Conservation (phyloP, 1,139 yeast genomes). For the Yamadazyma dendronema region DNA sequence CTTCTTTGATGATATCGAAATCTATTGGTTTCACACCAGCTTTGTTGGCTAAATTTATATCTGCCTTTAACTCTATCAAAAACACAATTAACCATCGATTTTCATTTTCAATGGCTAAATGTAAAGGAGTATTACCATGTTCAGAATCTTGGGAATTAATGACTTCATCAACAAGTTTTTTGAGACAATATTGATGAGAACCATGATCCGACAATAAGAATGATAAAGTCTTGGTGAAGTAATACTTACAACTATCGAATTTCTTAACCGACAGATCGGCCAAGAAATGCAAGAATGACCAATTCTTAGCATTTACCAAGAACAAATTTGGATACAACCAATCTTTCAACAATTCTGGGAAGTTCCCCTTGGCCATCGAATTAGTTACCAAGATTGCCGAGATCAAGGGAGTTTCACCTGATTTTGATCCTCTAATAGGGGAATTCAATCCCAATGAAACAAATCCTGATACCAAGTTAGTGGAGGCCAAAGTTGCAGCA, state of each 20-base stretch:
- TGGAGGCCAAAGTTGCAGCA: conserved; percentile 44
- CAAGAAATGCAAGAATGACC: conserved; percentile 40
- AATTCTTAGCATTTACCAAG: conserved; percentile 33
- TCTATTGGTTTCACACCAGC: conserved; percentile 85
- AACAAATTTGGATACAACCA: conserved; percentile 42
- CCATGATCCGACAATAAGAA: conserved; percentile 57
- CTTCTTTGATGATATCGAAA: conserved; percentile 62
- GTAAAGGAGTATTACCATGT: conserved; percentile 86
- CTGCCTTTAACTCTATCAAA: conserved; percentile 83
- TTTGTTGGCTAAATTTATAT: conserved; percentile 71
- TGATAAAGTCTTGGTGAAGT: conserved; percentile 72
- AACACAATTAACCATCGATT: conserved; percentile 78
- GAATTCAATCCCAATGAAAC: conserved; percentile 36
- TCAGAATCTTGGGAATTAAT: conserved; percentile 71
- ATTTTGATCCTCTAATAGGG: conserved; percentile 41
- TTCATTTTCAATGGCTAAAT: conserved; percentile 88
- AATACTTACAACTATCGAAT: conserved; percentile 52
- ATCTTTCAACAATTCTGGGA: conserved; percentile 27
- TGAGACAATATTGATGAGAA: conserved; percentile 46
- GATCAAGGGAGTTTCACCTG: conserved; percentile 44
- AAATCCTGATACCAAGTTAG: conserved; percentile 35
- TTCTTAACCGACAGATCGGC: conserved; percentile 28
- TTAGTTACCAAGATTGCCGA: conserved; percentile 43
- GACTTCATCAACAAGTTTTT: conserved; percentile 62
- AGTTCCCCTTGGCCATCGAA: conserved; percentile 46